A percentile compares a stretch with the other conserved stretches of the same genome.
These are phyloP conservation scores for Trypanosoma conorhini DNA, from an alignment of 208 protist genomes.

Conservation along the genomic window DNA sequence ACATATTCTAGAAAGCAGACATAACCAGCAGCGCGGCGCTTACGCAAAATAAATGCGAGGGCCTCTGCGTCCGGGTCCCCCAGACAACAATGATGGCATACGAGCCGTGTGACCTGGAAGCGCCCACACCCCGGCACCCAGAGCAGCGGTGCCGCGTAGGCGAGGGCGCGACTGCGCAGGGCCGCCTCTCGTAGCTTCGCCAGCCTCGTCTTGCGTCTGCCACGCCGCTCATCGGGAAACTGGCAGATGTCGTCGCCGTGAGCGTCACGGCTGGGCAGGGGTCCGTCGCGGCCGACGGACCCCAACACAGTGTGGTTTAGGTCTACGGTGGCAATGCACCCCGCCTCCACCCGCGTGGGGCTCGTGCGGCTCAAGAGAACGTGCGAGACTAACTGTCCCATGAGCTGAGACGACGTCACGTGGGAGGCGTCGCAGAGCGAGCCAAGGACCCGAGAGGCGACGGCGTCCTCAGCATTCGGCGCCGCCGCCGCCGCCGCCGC, in stretches of 20 bases:
- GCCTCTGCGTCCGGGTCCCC: constrained; percentile 56
- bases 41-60: constrained; percentile 44
- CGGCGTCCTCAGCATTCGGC: constrained; percentile 25
- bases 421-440: constrained; percentile 41
- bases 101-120: constrained; percentile 39
- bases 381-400: constrained; percentile 31
- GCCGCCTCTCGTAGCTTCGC: constrained; percentile 22
- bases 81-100: constrained; percentile 45
- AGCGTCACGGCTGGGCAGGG: constrained; percentile 16
- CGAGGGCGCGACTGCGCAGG: constrained; percentile 41
- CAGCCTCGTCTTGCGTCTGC: constrained; percentile 7
- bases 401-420: constrained; percentile 22
- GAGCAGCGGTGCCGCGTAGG: constrained; percentile 52
- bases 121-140: constrained; percentile 35
- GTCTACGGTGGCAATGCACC: constrained; percentile 44
- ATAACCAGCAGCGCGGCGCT: constrained; percentile 20
- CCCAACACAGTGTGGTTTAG: constrained; percentile 49
- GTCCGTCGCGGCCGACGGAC: constrained; percentile 28
- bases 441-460: constrained; percentile 32
- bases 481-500: too few species aligned
- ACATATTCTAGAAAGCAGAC: constrained; percentile 38
- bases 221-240: constrained; percentile 41
- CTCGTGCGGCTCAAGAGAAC: constrained; percentile 31
- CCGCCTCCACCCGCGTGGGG: constrained; percentile 14
- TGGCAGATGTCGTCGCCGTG: constrained; percentile 30